Evolutionary conservation across 768 basidiomycete genomes (phyloP).

Genomic region (Lactifluus subvellereus): DNA sequence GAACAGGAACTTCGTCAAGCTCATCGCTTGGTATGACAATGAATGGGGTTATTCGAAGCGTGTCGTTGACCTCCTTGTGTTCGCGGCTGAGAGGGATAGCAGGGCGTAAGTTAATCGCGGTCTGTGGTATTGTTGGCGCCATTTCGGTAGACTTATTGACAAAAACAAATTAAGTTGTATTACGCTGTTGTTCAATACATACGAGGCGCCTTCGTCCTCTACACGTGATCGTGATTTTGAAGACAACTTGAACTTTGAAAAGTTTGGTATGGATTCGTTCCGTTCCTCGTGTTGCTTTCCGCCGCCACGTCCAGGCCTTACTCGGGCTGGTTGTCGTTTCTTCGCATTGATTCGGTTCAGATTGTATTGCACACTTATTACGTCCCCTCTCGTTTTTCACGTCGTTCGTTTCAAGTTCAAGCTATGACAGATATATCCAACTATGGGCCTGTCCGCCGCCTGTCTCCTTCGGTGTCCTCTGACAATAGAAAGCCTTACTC

Average conservation of each 20-base stretch:
- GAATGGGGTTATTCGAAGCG: conserved; percentile 93
- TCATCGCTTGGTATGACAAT: conserved; percentile 94
- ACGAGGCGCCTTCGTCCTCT: background rate
- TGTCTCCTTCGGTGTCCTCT: conserved; percentile 13
- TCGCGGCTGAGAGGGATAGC: conserved; percentile 69
- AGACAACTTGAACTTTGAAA: background rate
- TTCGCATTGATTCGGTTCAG: conserved; percentile 1
- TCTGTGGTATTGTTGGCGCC: background rate
- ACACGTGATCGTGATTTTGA: conserved; percentile 20
- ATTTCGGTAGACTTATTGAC: conserved; percentile 19
- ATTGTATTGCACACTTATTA: conserved; percentile 16
- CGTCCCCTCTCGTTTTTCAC: conserved; percentile 5
- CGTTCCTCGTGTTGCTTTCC: conserved; percentile 17
- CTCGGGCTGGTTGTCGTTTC: conserved; percentile 5
- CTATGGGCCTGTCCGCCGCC: conserved; percentile 20
- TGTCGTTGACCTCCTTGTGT: conserved; percentile 84
- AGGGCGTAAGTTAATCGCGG: conserved; percentile 11
- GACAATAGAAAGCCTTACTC: conserved; percentile 20
- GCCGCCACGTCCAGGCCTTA: conserved; percentile 14
- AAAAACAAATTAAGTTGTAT: conserved; percentile 13
- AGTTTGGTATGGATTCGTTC: conserved; percentile 15
- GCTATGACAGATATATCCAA: conserved; percentile 19
- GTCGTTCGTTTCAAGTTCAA: conserved; percentile 16
- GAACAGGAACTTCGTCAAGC: conserved; percentile 92
- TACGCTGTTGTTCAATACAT: conserved; percentile 7